These are phyloP conservation scores for Paxillus rubicundulus DNA, from an alignment of 768 basidiomycete species.

Conservation along the genomic window DNA sequence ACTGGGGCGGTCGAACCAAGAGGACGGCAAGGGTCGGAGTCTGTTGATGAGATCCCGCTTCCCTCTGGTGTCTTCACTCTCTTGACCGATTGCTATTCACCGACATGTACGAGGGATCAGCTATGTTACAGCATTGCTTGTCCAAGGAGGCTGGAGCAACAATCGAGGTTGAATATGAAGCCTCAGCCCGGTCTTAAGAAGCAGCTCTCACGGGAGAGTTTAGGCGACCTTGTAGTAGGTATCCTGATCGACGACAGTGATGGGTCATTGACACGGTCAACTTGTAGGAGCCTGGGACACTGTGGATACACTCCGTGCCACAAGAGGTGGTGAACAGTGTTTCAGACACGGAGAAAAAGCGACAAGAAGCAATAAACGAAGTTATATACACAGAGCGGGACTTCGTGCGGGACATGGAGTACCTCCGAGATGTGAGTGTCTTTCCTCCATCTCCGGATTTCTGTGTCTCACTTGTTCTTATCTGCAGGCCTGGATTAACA, in stretches of 20 bases:
- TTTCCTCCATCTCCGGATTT: not conserved
- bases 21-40: constrained; percentile 41
- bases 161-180: constrained; percentile 91
- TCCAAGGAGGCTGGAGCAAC: constrained; percentile 90
- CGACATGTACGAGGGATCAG: constrained; percentile 90
- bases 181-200: constrained; percentile 86
- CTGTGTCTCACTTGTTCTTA: not conserved
- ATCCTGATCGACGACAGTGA: not conserved
- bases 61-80: constrained; percentile 96
- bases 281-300: constrained; percentile 70
- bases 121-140: constrained; percentile 99
- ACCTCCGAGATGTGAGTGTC: constrained; percentile 81
- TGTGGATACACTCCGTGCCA: constrained; percentile 97
- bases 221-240: constrained; percentile 73
- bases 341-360: constrained; percentile 88
- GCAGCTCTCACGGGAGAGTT: constrained; percentile 76
- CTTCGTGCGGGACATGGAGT: constrained; percentile 98
- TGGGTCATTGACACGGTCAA: constrained; percentile 8
- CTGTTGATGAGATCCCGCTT: constrained; percentile 63
- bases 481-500: constrained; percentile 82
- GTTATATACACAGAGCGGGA: constrained; percentile 92
- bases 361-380: constrained; percentile 98
- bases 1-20: constrained; percentile 16
- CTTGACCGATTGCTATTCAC: constrained; percentile 96
- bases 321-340: constrained; percentile 92